Conservation (phyloP, 495 filamentous ascomycete genomes). For the Hypoxylon crocopeplum region DNA sequence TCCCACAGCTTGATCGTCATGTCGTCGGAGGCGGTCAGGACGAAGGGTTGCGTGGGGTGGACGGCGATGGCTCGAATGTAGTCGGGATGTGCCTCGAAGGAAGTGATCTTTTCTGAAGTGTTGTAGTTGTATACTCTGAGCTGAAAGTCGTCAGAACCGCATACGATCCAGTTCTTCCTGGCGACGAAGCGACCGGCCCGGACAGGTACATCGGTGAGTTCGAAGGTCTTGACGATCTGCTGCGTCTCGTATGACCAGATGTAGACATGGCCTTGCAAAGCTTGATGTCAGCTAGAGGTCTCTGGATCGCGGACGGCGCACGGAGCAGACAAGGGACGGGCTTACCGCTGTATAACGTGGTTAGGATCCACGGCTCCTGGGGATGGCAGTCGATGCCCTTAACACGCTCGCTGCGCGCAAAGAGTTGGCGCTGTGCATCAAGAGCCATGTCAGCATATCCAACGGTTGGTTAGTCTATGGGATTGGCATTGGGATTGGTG, state of each 20-base stretch:
- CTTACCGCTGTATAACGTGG: slow-evolving; percentile 89
- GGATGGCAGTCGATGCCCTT: slow-evolving; percentile 98
- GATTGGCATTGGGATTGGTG: background rate
- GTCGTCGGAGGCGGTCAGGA: slow-evolving; percentile 96
- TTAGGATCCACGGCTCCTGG: slow-evolving; percentile 96
- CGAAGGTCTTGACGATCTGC: slow-evolving; percentile 98
- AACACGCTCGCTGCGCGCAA: slow-evolving; percentile 86
- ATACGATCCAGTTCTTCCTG: slow-evolving; percentile 99
- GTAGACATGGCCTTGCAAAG: slow-evolving; percentile 82
- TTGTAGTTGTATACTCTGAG: slow-evolving; percentile 97
- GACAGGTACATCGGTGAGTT: slow-evolving; percentile 98
- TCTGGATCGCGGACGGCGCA: background rate
- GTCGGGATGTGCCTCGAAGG: slow-evolving; percentile 97
- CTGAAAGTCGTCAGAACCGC: slow-evolving; percentile 98
- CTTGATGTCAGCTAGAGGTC: slow-evolving; percentile 9
- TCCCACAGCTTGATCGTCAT: slow-evolving; percentile 99
- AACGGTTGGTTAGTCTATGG: slow-evolving; percentile 30
- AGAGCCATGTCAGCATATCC: slow-evolving; percentile 43
- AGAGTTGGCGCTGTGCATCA: slow-evolving; percentile 73
- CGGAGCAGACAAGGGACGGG: background rate
- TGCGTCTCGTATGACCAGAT: slow-evolving; percentile 99
- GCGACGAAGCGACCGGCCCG: slow-evolving; percentile 96
- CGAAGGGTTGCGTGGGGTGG: slow-evolving; percentile 95
- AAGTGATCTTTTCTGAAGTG: slow-evolving; percentile 97
- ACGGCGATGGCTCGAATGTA: slow-evolving; percentile 98